These are phyloP conservation scores for Candida andamanensis DNA, from an alignment of 805 yeast genomes.

Conservation along the genomic window DNA sequence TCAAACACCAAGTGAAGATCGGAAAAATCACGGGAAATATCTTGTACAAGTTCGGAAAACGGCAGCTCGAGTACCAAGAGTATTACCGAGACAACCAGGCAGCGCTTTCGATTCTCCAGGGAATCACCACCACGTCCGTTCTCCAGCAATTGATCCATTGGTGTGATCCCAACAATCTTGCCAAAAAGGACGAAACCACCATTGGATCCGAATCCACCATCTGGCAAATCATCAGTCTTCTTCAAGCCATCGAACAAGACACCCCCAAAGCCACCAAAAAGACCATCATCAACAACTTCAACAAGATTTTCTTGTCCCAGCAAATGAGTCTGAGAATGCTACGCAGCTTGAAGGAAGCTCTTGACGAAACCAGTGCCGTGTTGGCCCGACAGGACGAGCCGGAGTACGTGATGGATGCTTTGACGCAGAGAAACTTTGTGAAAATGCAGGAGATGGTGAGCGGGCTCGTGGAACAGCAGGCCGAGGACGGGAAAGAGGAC, in stretches of 20 bases:
- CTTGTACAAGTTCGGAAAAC: slow-evolving; percentile 25
- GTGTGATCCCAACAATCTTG: slow-evolving; percentile 76
- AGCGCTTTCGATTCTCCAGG: slow-evolving; percentile 1
- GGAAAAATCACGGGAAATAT: slow-evolving; percentile 64
- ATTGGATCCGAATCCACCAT: slow-evolving; percentile 45
- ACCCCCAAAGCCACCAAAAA: slow-evolving; percentile 50
- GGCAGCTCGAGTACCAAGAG: slow-evolving; percentile 3
- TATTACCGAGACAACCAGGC: slow-evolving; percentile 4
- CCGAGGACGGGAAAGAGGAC: slow-evolving; percentile 9
- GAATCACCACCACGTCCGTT: slow-evolving; percentile 30
- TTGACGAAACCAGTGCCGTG: slow-evolving; percentile 27
- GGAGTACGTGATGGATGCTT: slow-evolving; percentile 29
- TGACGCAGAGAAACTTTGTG: slow-evolving; percentile 26
- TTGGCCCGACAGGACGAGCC: slow-evolving; percentile 18
- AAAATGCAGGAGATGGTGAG: slow-evolving; percentile 23
- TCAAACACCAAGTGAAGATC: slow-evolving; percentile 62
- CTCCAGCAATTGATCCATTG: slow-evolving; percentile 74
- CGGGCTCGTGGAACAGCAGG: slow-evolving; percentile 19
- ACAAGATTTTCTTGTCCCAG: slow-evolving; percentile 37
- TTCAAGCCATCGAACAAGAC: slow-evolving; percentile 47
- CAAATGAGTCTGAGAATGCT: slow-evolving; percentile 24
- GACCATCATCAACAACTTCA: slow-evolving; percentile 46
- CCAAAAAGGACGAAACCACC: slow-evolving; percentile 36
- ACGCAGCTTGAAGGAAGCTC: slow-evolving; percentile 27
- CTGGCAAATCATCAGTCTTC: slow-evolving; percentile 49